Evolutionary conservation across 306 rosid species (phyloP), one percentile per base, ranked within the genome.

Genomic region (Fragaria vesca): DNA sequence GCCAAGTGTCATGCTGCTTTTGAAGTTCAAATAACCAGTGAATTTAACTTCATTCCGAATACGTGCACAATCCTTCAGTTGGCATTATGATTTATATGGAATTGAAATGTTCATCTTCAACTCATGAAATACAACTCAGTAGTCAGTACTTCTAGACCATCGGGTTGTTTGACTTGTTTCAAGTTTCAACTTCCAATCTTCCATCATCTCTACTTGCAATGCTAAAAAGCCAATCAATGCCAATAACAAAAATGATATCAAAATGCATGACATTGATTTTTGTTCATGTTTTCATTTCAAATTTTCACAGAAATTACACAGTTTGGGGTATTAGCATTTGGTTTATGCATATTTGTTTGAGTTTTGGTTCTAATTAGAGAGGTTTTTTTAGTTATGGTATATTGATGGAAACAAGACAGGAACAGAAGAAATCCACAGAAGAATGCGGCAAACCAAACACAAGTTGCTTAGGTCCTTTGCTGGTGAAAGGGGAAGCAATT

Each of bases 401-500:
- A 38, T 38, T 38, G 47, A 43, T 43, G 8, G 12, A 46, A 11
- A 46, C 13, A 46, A 46, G 50, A 42, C 11, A 42, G 8, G 45
- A 42, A 42, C 1, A 42, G 2, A 46, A 46, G 50, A 10, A 32
- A 32, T 32, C 36, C 36, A 32, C 36, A 32, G 36, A 32, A 32
- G 4, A 32, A 43, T 8, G 12, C 47, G 47, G 47, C 47, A 43
- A 43, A 43, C 47, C 12, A 43, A 9, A 9, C 12, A 32, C 81
- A 67, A 80, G 76, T 87, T 85, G 80, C 51, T 69, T 15, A 8
- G 75, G 80, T 42, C 61, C 75, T 61, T 75, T 60, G 51, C 73
- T 36, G 73, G 66, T 72, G 87, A 83, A 74, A 74, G 36, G 69
- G 83, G 76, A 63, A 71, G 78, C 65, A 73, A 75, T 57, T 77